These are phyloP conservation scores for Hanseniaspora occidentalis DNA, from an alignment of 805 yeast genomes.

Conservation along the genomic window DNA sequence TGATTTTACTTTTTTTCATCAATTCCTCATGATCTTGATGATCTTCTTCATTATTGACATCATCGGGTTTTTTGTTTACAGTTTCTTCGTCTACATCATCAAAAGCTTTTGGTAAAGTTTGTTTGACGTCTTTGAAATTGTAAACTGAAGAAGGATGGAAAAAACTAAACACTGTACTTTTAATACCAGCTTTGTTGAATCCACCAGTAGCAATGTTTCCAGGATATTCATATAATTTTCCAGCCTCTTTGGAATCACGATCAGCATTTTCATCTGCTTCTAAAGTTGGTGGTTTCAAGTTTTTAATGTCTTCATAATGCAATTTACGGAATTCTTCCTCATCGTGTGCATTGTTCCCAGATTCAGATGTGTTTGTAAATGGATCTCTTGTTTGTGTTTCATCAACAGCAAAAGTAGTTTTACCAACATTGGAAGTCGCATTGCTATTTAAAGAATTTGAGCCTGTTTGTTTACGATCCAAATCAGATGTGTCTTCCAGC, in stretches of 20 bases:
- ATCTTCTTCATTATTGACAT: background rate
- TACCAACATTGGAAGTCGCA: no score
- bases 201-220: background rate
- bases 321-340: slow-evolving; percentile 1
- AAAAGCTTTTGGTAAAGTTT: slow-evolving; percentile 24
- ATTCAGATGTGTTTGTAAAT: no score
- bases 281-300: background rate
- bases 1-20: background rate
- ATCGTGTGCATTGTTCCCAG: background rate
- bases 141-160: slow-evolving; percentile 35
- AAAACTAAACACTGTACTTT: slow-evolving; percentile 23
- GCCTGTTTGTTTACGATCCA: no score
- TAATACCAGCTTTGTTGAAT: slow-evolving; percentile 5
- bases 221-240: background rate
- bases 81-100: slow-evolving; percentile 24
- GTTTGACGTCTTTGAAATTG: slow-evolving; percentile 33
- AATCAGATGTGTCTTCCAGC: background rate
- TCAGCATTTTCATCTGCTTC: background rate
- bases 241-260: no score
- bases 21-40: background rate
- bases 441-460: no score
- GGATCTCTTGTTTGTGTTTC: no score
- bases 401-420: slow-evolving; percentile 5
- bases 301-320: slow-evolving; percentile 4
- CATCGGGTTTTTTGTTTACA: slow-evolving; percentile 12